Percentiles rank a stretch among this genome's conserved stretches.
phyloP scores from a whole-genome alignment of 2,329 filamentous ascomycete genomes.

The Pseudohalonectria lignicola region DNA sequence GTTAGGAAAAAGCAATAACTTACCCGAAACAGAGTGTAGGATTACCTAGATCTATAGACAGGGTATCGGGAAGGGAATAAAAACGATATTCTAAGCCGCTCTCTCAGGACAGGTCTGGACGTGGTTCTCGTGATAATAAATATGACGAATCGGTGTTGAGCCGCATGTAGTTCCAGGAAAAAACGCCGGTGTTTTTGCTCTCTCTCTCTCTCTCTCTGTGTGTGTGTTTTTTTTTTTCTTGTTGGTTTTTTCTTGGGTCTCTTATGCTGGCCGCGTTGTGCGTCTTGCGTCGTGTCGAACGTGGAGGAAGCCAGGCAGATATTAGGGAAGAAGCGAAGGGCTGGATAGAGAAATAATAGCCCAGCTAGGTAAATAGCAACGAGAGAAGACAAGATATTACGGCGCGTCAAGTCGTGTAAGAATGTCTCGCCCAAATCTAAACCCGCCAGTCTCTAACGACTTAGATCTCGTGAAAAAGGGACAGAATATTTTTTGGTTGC shows the following conservation, averaged over 20 bases:
- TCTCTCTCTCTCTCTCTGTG: too few species aligned
- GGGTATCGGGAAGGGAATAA: constrained; percentile 4
- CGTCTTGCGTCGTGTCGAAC: neutral
- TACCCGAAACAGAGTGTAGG: neutral
- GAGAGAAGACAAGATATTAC: too few species aligned
- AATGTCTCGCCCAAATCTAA: too few species aligned
- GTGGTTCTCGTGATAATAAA: neutral
- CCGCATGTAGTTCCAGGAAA: neutral
- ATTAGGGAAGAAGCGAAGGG: too few species aligned
- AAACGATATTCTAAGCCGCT: constrained; percentile 3
- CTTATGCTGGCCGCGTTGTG: neutral
- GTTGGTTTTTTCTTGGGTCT: neutral
- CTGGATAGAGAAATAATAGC: too few species aligned
- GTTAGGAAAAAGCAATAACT: neutral
- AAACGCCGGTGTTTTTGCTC: constrained; percentile 1
- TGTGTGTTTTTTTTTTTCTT: too few species aligned
- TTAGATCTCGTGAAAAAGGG: too few species aligned
- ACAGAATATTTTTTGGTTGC: too few species aligned
- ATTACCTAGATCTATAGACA: constrained; percentile 1
- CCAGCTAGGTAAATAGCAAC: too few species aligned
- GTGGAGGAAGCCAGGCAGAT: too few species aligned
- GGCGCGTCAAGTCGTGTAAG: too few species aligned
- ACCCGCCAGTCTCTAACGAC: too few species aligned
- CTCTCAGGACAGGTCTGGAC: neutral
- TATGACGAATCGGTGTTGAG: neutral